Conservation (phyloP, 371 early-diverging fungal species). For the Mycotypha africana region DNA sequence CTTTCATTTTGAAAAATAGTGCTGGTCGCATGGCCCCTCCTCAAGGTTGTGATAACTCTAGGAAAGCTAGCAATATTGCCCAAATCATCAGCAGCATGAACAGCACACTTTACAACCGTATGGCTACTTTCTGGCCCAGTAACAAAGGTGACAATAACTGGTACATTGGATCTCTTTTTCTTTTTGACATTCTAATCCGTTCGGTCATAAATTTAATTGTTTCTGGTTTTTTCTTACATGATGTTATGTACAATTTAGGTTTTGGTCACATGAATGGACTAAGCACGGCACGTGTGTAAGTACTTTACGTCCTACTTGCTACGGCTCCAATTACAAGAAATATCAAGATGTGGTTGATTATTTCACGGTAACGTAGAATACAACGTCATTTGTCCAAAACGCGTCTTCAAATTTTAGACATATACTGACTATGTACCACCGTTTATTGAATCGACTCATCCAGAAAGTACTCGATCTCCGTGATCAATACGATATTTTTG, state of each 20-base stretch:
- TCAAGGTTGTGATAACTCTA: slow-evolving; percentile 61
- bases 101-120: slow-evolving; percentile 38
- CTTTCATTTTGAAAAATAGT: slow-evolving; percentile 9
- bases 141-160: slow-evolving; percentile 49
- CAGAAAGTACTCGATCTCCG: slow-evolving; percentile 37
- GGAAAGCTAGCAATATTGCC: slow-evolving; percentile 48
- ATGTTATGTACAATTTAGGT: no score
- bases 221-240: neutral
- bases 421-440: no score
- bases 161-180: neutral
- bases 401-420: no score
- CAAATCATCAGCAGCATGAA: slow-evolving; percentile 30
- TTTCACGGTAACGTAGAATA: slow-evolving; percentile 25
- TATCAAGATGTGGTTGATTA: slow-evolving; percentile 44
- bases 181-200: no score
- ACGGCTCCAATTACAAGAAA: slow-evolving; percentile 25
- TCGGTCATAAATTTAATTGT: neutral
- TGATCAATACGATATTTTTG: slow-evolving; percentile 38
- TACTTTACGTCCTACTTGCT: slow-evolving; percentile 40
- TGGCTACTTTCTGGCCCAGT: slow-evolving; percentile 75
- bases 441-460: no score
- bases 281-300: slow-evolving; percentile 54
- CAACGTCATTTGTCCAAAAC: no score
- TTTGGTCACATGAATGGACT: slow-evolving; percentile 53
- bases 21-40: slow-evolving; percentile 51